Percentiles rank a stretch among this genome's conserved stretches.
phyloP scores from a whole-genome alignment of 176 grass and related monocot genomes.

The Juncus effusus region DNA sequence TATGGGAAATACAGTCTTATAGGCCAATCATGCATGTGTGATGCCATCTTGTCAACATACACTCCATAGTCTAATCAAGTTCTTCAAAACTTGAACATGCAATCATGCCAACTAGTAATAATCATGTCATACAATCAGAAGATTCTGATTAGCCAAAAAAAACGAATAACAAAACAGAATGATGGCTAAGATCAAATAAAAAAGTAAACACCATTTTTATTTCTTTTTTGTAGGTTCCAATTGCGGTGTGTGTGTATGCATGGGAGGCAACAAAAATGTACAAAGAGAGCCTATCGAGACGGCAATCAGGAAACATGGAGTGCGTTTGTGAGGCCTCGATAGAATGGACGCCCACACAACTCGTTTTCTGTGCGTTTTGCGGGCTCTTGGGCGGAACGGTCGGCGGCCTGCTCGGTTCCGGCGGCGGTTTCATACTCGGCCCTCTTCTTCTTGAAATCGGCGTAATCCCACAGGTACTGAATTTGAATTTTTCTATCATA shows the following conservation, averaged over 20 bases:
- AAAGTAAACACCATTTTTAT: background rate
- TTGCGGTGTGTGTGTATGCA: constrained; percentile 50
- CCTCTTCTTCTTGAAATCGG: constrained; percentile 96
- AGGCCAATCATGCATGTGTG: constrained; percentile 7
- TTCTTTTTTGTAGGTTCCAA: constrained; percentile 46
- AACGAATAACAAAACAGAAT: too few species aligned
- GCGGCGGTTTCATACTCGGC: constrained; percentile 90
- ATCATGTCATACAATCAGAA: too few species aligned
- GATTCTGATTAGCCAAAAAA: too few species aligned
- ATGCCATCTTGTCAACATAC: constrained; percentile 7
- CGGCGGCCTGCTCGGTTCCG: constrained; percentile 86
- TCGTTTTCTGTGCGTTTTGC: constrained; percentile 79
- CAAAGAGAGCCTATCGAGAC: constrained; percentile 57
- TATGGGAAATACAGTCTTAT: background rate
- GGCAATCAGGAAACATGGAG: constrained; percentile 61
- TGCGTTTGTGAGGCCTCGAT: constrained; percentile 88
- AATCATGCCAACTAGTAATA: too few species aligned
- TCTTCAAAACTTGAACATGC: too few species aligned
- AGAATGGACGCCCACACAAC: constrained; percentile 68
- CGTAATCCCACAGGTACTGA: constrained; percentile 84
- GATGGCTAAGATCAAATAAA: too few species aligned
- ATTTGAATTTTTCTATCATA: too few species aligned
- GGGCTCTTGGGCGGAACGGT: constrained; percentile 85
- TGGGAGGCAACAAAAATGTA: constrained; percentile 66
- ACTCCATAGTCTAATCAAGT: background rate